phyloP scores from a whole-genome alignment of 106 monocot genomes.

The Dendrobium nobile region DNA sequence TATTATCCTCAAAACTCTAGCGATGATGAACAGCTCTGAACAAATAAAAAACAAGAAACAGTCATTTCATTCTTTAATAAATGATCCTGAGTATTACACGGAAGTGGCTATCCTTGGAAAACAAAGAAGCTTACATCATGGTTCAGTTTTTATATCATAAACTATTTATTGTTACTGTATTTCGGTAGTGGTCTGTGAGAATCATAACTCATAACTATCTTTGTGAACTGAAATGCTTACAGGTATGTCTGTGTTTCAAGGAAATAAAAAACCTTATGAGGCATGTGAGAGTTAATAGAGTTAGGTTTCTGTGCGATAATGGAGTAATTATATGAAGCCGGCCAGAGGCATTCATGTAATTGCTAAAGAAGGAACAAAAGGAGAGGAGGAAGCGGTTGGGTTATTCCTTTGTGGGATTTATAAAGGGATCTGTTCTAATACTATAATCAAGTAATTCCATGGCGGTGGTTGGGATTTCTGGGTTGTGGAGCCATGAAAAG shows the following conservation, averaged over 20 bases:
- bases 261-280: not conserved
- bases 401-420: slow-evolving; percentile 2
- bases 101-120: slow-evolving; percentile 1
- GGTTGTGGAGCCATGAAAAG: no score
- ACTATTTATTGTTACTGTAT: not conserved
- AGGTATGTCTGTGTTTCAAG: not conserved
- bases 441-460: not conserved
- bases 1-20: not conserved
- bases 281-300: not conserved
- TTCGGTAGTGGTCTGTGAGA: not conserved
- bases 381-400: not conserved
- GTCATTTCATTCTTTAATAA: not conserved
- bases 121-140: not conserved
- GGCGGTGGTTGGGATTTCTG: not conserved
- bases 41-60: not conserved
- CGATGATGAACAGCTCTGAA: not conserved
- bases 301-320: no score
- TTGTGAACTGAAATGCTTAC: not conserved
- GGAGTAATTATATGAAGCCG: not conserved
- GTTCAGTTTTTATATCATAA: not conserved
- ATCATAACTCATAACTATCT: not conserved
- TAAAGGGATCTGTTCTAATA: not conserved
- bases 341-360: not conserved
- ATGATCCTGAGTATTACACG: not conserved
- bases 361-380: not conserved